A percentile compares a stretch with the other conserved stretches of the same genome.
phyloP scores from a whole-genome alignment of 108 stramenopile species.

The Fragilariopsis cylindrus region DNA sequence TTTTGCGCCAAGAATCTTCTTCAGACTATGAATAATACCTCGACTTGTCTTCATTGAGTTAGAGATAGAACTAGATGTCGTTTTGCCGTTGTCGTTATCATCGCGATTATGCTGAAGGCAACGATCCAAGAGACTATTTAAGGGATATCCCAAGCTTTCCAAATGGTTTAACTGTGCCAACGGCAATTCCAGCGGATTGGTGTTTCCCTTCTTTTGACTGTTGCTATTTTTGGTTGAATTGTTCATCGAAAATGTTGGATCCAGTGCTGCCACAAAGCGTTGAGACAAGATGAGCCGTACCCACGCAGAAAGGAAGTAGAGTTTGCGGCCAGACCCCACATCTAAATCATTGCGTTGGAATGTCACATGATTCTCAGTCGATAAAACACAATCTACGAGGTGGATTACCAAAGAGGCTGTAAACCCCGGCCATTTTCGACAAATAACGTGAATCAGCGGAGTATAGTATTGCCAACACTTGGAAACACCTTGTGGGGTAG shows the following conservation, averaged over 20 bases:
- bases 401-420: slow-evolving; percentile 52
- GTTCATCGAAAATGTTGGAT: slow-evolving; percentile 14
- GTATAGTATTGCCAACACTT: slow-evolving; percentile 54
- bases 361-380: slow-evolving; percentile 32
- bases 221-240: slow-evolving; percentile 16
- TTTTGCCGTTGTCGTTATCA: neutral
- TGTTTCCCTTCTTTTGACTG: slow-evolving; percentile 35
- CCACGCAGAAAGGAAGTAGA: slow-evolving; percentile 52
- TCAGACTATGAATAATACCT: slow-evolving; percentile 22
- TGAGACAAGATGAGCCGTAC: slow-evolving; percentile 40
- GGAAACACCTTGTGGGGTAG: slow-evolving; percentile 35
- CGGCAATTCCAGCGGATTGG: slow-evolving; percentile 26
- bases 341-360: slow-evolving; percentile 28
- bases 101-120: slow-evolving; percentile 19
- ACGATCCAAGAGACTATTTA: slow-evolving; percentile 70
- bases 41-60: slow-evolving; percentile 11
- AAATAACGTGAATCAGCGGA: slow-evolving; percentile 48
- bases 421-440: slow-evolving; percentile 70
- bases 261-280: slow-evolving; percentile 30
- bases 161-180: slow-evolving; percentile 31
- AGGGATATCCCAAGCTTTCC: slow-evolving; percentile 43
- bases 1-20: slow-evolving; percentile 32
- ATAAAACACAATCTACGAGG: slow-evolving; percentile 65
- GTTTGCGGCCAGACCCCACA: slow-evolving; percentile 26
- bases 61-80: neutral